Conservation (phyloP, 805 yeast genomes). For the Kodamaea nitidulidarum region DNA sequence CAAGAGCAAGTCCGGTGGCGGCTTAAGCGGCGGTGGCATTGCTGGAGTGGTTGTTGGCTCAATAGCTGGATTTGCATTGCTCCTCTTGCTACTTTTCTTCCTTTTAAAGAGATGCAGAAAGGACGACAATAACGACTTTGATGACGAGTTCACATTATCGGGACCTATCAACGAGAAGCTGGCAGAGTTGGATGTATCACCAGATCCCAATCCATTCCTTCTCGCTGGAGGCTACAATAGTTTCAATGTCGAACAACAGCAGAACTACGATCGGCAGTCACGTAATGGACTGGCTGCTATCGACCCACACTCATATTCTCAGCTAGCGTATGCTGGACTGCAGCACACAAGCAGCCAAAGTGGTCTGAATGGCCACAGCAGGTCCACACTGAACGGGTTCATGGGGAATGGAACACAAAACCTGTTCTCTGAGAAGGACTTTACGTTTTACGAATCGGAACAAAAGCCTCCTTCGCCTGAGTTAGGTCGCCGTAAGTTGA, state of each 20-base stretch:
- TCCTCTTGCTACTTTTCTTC: conserved; percentile 18
- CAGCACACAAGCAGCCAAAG: conserved; percentile 5
- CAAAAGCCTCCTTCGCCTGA: conserved; percentile 18
- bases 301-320: conserved; percentile 12
- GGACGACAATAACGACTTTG: conserved; percentile 20
- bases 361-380: conserved; percentile 12
- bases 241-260: conserved; percentile 11
- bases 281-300: conserved; percentile 6
- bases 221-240: conserved; percentile 18
- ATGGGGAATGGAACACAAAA: conserved; percentile 5
- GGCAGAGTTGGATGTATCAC: conserved; percentile 8
- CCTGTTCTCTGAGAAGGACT: conserved; percentile 11
- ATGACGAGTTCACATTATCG: conserved; percentile 31
- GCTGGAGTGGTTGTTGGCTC: conserved; percentile 44
- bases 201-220: conserved; percentile 23
- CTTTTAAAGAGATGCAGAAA: conserved; percentile 13
- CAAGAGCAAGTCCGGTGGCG: conserved; percentile 8
- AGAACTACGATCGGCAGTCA: not conserved
- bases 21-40: conserved; percentile 37
- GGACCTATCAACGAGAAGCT: conserved; percentile 22
- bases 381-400: conserved; percentile 10
- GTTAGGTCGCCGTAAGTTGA: conserved; percentile 46
- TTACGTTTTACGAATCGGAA: conserved; percentile 9
- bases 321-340: conserved; percentile 9
- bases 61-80: conserved; percentile 34